Base-by-base conservation (phyloP, 306 rosid genomes). In the Pueraria montana region DNA sequence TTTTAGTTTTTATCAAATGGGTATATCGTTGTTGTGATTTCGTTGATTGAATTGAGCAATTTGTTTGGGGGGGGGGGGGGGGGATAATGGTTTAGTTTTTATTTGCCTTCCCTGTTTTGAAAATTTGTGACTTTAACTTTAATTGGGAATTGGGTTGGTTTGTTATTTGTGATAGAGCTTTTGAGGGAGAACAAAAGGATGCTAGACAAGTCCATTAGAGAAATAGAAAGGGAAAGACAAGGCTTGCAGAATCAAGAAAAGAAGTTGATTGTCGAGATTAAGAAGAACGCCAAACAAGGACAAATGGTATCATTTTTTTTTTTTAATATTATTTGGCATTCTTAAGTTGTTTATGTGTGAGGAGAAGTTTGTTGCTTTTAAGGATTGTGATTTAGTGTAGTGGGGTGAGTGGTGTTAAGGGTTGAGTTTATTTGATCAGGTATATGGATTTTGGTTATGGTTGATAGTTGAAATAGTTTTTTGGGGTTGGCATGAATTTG, bases 241-340 rank as follows among this genome's bases (percentile, higher is more conserved):
- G 88, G 91, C 11, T 89, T 94, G 80, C 97, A 94, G 81, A 49
- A 87, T 58, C 98, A 90, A 76, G 98, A 94, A 81, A 94, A 94
- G 89, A 94, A 94, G 71, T 84, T 94, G 76, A 94, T 94, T 86
- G 72, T 71, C 2, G 98, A 94, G 85, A 94, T 94, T 64, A 94
- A 94, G 95, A 94, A 92, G 84, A 94, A 86, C 62, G 98, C 97
- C 87, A 94, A 94, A 85, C 98, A 94, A 88, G 98, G 95, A 66
- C 98, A 94, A 77, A 94, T 94, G 98, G 98, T 94, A 67, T n/a
- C 72, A 2, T 55, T 61, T 14, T 76, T 11, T 26, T 6, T 30
- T 42, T 8, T 52, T 56, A 43, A 56, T 18, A 20, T 45, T 45
- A 4, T 83, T 85, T 71, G 58, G 9, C 23, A 30, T 78, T 58